Percentiles rank a stretch among this genome's conserved stretches.
phyloP scores from a whole-genome alignment of 2,329 filamentous ascomycete species.

The Fusarium decemcellulare region DNA sequence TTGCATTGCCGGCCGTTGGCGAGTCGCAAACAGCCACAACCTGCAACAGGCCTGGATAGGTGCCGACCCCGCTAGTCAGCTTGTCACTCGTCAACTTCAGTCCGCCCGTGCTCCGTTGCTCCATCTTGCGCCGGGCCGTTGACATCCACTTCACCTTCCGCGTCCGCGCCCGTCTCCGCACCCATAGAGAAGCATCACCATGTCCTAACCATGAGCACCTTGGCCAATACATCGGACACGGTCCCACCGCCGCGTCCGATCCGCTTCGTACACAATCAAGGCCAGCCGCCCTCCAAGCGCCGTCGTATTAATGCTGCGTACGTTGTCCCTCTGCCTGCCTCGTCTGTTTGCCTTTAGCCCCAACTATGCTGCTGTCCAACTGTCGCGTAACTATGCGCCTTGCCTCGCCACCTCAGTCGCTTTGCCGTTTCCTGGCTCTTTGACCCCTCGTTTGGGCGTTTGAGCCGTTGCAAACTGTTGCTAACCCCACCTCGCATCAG shows the following conservation, averaged over 20 bases:
- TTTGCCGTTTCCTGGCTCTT: background rate
- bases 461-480: slow-evolving; percentile 5
- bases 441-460: background rate
- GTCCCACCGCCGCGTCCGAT: slow-evolving; percentile 68
- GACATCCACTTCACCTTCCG: slow-evolving; percentile 19
- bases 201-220: slow-evolving; percentile 62
- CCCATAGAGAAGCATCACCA: slow-evolving; percentile 48
- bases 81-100: slow-evolving; percentile 36
- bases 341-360: background rate
- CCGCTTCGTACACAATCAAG: slow-evolving; percentile 86
- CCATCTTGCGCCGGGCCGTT: slow-evolving; percentile 31
- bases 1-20: slow-evolving; percentile 36
- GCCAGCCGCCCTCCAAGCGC: slow-evolving; percentile 84
- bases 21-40: slow-evolving; percentile 32
- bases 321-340: slow-evolving; percentile 55
- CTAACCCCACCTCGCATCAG: slow-evolving; percentile 40
- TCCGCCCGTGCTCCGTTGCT: slow-evolving; percentile 31
- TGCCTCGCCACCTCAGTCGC: background rate
- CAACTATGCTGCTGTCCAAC: background rate
- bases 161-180: slow-evolving; percentile 30
- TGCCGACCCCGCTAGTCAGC: slow-evolving; percentile 40
- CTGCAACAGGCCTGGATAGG: slow-evolving; percentile 32
- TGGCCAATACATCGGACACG: slow-evolving; percentile 58
- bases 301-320: slow-evolving; percentile 85
- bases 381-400: background rate